A percentile compares a stretch with the other conserved stretches of the same genome.
These are phyloP conservation scores for Alternaria brassicicola DNA, from an alignment of 2,329 filamentous ascomycete genomes.

Conservation along the genomic window DNA sequence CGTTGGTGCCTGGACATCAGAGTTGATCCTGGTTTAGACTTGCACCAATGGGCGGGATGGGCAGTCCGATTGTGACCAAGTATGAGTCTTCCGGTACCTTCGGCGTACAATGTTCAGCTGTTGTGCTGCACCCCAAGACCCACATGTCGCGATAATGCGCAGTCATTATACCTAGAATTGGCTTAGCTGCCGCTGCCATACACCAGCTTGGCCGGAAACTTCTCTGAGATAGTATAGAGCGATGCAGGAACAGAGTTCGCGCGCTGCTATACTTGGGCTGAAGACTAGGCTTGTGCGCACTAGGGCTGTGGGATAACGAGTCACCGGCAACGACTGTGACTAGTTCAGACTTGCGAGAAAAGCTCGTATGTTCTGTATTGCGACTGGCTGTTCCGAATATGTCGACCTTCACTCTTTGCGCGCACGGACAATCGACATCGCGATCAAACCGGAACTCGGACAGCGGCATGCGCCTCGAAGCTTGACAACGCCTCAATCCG, in stretches of 20 bases:
- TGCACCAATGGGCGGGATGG: conserved; percentile 19
- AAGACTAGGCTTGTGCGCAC: not conserved
- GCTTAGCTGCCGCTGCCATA: conserved; percentile 34
- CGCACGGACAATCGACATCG: conserved; percentile 15
- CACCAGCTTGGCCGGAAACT: conserved; percentile 19
- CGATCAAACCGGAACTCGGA: conserved; percentile 27
- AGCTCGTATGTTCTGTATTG: not conserved
- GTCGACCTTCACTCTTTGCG: conserved; percentile 7
- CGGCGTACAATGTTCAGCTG: conserved; percentile 26
- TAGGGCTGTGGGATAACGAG: not conserved
- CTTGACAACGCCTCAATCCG: conserved; percentile 6
- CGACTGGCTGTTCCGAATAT: conserved; percentile 20
- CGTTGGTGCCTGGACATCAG: conserved; percentile 23
- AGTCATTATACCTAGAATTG: conserved; percentile 20
- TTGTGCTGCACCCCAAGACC: conserved; percentile 17
- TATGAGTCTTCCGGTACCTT: conserved; percentile 10
- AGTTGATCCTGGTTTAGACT: conserved; percentile 8
- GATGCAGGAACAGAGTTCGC: conserved; percentile 19
- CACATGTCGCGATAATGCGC: conserved; percentile 22
- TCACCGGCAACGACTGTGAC: not conserved
- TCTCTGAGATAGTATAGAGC: conserved; percentile 22
- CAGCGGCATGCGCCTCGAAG: conserved; percentile 15
- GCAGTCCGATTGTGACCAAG: conserved; percentile 12
- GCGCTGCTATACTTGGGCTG: conserved; percentile 6
- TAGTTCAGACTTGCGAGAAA: not conserved